These are phyloP conservation scores for Plasmodium gaboni DNA, from an alignment of 169 alveolate species.

Conservation along the genomic window DNA sequence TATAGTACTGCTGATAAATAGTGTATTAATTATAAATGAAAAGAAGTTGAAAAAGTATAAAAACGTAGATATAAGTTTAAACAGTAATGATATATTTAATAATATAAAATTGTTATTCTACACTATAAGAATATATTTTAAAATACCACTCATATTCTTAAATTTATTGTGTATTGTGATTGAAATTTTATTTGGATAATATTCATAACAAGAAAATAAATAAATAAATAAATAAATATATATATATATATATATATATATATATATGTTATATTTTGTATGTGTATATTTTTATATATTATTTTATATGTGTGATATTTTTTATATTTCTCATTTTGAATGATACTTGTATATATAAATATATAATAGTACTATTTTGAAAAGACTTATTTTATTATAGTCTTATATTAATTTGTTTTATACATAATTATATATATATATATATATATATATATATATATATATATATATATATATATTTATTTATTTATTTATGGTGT, in stretches of 20 bases:
- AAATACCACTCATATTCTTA: slow-evolving; percentile 65
- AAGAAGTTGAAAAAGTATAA: slow-evolving; percentile 71
- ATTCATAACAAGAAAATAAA: not conserved
- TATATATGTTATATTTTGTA: not conserved
- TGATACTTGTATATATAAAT: too few species aligned
- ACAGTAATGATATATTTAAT: slow-evolving; percentile 73
- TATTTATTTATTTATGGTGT: too few species aligned
- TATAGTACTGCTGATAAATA: slow-evolving; percentile 72
- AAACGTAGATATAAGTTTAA: slow-evolving; percentile 61
- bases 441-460: too few species aligned
- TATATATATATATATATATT: too few species aligned
- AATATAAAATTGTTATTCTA: slow-evolving; percentile 68
- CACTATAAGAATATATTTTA: slow-evolving; percentile 73
- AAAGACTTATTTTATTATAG: too few species aligned
- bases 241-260: slow-evolving; percentile 9
- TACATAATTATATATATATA: too few species aligned
- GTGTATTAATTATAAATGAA: slow-evolving; percentile 75
- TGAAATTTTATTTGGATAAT: slow-evolving; percentile 71
- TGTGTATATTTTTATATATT: not conserved
- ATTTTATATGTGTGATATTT: not conserved
- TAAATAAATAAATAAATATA: not conserved
- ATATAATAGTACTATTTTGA: too few species aligned
- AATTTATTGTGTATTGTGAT: slow-evolving; percentile 62
- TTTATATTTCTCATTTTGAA: not conserved
- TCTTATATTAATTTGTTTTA: too few species aligned